A percentile compares a stretch with the other conserved stretches of the same genome.
phyloP scores from a whole-genome alignment of 2,329 filamentous ascomycete species.

The Domatiomyces catenatus region DNA sequence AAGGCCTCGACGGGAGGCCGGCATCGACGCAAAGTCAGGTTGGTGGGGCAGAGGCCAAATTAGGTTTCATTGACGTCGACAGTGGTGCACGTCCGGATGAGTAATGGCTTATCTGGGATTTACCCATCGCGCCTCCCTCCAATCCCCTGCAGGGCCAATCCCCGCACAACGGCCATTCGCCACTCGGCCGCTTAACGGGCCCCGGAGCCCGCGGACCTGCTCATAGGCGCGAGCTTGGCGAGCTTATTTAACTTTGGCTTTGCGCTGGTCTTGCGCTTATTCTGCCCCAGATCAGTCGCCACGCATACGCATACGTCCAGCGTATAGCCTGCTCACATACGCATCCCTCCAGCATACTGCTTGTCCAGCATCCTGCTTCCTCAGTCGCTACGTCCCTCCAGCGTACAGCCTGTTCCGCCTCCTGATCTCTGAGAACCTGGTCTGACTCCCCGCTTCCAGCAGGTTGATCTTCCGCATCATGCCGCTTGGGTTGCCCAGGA shows the following conservation, averaged over 20 bases:
- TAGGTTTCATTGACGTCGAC: no score
- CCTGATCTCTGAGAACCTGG: conserved; percentile 58
- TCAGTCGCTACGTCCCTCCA: no score
- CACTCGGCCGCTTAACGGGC: background rate
- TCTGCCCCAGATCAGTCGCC: background rate
- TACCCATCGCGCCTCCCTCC: background rate
- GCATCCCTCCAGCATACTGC: conserved; percentile 22
- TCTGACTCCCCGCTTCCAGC: conserved; percentile 53
- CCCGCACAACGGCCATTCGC: background rate
- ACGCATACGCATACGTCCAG: background rate
- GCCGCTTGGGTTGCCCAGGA: conserved; percentile 56
- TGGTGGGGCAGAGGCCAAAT: no score
- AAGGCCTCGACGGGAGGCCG: no score
- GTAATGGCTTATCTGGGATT: no score
- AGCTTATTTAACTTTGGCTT: background rate
- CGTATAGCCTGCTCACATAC: conserved; percentile 37
- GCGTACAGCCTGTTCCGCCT: conserved; percentile 38
- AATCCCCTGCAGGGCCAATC: no score
- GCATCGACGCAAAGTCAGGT: no score
- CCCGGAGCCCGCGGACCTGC: no score
- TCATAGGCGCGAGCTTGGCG: background rate
- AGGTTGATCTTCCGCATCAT: conserved; percentile 55
- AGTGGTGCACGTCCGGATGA: no score
- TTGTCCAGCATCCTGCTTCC: conserved; percentile 51
- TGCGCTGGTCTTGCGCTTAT: no score